Evolutionary conservation across 2,329 filamentous ascomycete genomes (phyloP).

Genomic region (Arthrobotrys conoides): DNA sequence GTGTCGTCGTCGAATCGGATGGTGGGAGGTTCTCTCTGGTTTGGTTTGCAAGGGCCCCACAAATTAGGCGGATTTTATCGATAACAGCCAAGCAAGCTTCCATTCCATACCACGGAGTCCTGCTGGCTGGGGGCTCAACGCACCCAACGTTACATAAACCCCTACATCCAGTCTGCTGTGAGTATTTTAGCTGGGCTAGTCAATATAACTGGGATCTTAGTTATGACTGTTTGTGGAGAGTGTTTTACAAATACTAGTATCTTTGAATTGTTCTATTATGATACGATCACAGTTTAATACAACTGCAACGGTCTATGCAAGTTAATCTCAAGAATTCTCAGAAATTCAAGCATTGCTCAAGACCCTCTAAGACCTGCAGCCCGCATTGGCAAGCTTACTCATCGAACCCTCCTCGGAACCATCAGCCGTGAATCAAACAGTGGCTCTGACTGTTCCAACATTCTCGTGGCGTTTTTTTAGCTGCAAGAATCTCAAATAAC

Average conservation of each 20-base stretch:
- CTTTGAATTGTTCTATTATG: not conserved
- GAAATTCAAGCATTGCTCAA: slow-evolving; percentile 3
- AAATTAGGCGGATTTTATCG: slow-evolving; percentile 47
- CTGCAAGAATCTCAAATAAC: slow-evolving; percentile 28
- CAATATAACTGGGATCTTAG: no score
- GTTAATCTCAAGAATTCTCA: no score
- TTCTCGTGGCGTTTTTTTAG: slow-evolving; percentile 18
- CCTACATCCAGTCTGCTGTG: no score
- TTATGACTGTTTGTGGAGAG: no score
- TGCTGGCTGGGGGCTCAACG: slow-evolving; percentile 7
- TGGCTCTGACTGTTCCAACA: slow-evolving; percentile 15
- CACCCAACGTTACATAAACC: not conserved
- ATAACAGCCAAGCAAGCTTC: slow-evolving; percentile 18
- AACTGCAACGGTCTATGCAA: no score
- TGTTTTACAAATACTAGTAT: no score
- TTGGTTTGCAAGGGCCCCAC: slow-evolving; percentile 35
- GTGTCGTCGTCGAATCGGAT: slow-evolving; percentile 36
- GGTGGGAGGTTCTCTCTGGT: slow-evolving; percentile 31
- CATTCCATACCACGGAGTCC: not conserved
- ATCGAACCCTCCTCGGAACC: not conserved
- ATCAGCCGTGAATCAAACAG: not conserved
- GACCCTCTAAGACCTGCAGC: not conserved
- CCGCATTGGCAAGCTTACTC: slow-evolving; percentile 7
- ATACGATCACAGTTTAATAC: not conserved
- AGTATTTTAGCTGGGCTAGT: no score